These are phyloP conservation scores for Diaporthe vexans DNA, from an alignment of 2,329 filamentous ascomycete species.

Conservation along the genomic window DNA sequence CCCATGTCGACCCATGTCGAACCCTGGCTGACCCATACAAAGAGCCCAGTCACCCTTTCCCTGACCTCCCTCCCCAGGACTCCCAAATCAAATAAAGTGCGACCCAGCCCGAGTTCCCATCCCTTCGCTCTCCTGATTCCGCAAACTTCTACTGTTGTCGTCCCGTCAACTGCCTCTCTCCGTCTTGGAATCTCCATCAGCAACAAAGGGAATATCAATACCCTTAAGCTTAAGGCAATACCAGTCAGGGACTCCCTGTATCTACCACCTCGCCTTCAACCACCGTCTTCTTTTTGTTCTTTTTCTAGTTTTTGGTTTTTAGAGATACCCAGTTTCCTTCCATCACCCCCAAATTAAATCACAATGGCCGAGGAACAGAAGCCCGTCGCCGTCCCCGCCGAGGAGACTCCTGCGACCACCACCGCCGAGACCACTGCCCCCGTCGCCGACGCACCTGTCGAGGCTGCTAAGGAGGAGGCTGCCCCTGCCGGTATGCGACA, in stretches of 20 bases:
- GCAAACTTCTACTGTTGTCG: constrained; percentile 38
- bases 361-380: constrained; percentile 83
- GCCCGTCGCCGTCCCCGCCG: constrained; percentile 71
- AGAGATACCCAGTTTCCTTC: constrained; percentile 64
- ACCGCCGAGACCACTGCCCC: constrained; percentile 43
- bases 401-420: constrained; percentile 58
- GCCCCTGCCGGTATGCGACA: constrained; percentile 40
- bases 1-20: constrained; percentile 18
- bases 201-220: constrained; percentile 30
- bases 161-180: constrained; percentile 30
- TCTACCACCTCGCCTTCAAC: constrained; percentile 3
- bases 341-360: constrained; percentile 48
- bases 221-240: constrained; percentile 31
- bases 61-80: constrained; percentile 31
- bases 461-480: constrained; percentile 39
- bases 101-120: constrained; percentile 42
- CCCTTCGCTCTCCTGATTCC: constrained; percentile 40
- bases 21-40: constrained; percentile 34
- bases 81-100: constrained; percentile 43
- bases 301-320: constrained; percentile 49
- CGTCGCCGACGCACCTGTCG: constrained; percentile 45
- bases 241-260: constrained; percentile 32
- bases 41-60: constrained; percentile 35
- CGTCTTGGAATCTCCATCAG: constrained; percentile 32
- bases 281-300: constrained; percentile 33